Evolutionary conservation across 2,329 filamentous ascomycete genomes (phyloP).

Genomic region (Aspergillus ustus): DNA sequence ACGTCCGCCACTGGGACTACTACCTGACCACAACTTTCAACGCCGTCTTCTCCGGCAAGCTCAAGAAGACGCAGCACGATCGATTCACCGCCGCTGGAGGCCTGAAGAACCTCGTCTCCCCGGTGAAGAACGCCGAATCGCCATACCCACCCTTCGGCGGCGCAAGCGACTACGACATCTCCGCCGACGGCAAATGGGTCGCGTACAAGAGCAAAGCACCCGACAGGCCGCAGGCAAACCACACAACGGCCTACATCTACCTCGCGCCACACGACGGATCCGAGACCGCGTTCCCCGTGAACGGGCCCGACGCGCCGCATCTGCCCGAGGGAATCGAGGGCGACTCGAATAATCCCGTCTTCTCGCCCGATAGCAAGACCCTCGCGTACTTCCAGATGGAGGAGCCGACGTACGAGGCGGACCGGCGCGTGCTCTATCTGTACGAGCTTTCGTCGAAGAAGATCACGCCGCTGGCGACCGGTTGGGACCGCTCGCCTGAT

Average conservation of each 20-base stretch:
- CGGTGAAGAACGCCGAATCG: constrained; percentile 50
- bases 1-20: constrained; percentile 83
- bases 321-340: constrained; percentile 60
- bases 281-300: constrained; percentile 53
- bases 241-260: constrained; percentile 84
- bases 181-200: constrained; percentile 46
- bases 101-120: constrained; percentile 52
- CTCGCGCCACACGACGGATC: constrained; percentile 69
- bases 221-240: constrained; percentile 54
- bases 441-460: constrained; percentile 39
- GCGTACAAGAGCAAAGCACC: constrained; percentile 50
- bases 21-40: constrained; percentile 72
- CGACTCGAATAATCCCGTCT: constrained; percentile 67
- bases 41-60: constrained; percentile 72
- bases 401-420: constrained; percentile 76
- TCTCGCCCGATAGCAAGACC: constrained; percentile 72
- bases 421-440: constrained; percentile 62
- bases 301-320: constrained; percentile 34
- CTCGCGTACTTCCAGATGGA: constrained; percentile 82
- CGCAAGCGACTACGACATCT: constrained; percentile 74
- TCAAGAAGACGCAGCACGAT: constrained; percentile 46
- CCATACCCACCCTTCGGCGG: constrained; percentile 72
- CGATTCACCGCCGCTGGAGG: constrained; percentile 56
- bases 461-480: constrained; percentile 39
- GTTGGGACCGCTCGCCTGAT: constrained; percentile 60